Evolutionary conservation across 345 rosid genomes (phyloP).

Genomic region (Bruguiera parviflora): DNA sequence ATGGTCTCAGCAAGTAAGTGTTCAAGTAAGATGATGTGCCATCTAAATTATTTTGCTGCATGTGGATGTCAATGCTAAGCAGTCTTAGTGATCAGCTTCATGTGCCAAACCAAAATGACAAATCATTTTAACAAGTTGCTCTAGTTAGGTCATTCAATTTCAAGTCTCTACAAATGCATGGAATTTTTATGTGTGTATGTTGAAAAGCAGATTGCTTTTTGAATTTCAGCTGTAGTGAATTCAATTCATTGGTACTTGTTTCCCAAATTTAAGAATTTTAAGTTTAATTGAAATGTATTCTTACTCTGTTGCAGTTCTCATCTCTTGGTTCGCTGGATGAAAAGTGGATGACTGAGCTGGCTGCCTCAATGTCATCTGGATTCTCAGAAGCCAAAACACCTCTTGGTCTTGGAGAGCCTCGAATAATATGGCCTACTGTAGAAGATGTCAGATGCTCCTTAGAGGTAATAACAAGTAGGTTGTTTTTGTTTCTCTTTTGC

Average conservation of each 20-base stretch:
- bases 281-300: conserved; percentile 4
- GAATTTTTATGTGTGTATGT: too few relatives aligned
- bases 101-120: background rate
- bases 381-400: conserved; percentile 62
- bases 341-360: conserved; percentile 88
- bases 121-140: background rate
- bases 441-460: conserved; percentile 89
- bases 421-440: conserved; percentile 88
- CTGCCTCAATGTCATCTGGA: conserved; percentile 83
- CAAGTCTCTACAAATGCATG: background rate
- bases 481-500: conserved; percentile 7
- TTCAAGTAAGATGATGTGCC: too few relatives aligned
- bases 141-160: background rate
- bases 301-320: conserved; percentile 61
- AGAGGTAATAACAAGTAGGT: conserved; percentile 55
- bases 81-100: background rate
- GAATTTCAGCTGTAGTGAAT: too few relatives aligned
- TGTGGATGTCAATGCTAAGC: background rate
- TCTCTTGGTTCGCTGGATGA: conserved; percentile 92
- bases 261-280: conserved; percentile 2
- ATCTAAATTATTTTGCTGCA: background rate
- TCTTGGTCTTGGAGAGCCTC: conserved; percentile 75
- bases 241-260: background rate
- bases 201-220: too few relatives aligned
- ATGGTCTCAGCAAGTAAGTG: background rate